phyloP scores from a whole-genome alignment of 2,329 filamentous ascomycete species.

The Didymella segeticola region DNA sequence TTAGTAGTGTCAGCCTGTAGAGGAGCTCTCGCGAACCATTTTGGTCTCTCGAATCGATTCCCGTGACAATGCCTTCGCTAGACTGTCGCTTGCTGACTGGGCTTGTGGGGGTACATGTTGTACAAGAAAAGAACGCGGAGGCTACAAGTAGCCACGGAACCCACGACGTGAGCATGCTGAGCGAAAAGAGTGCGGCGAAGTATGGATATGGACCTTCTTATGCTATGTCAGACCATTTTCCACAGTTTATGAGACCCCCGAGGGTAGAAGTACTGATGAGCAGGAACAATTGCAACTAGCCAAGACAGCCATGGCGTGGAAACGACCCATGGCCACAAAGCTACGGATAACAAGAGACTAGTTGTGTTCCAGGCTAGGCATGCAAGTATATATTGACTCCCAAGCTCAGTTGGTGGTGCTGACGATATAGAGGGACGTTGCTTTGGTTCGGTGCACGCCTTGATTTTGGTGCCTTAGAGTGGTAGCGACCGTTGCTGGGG shows the following conservation, averaged over 20 bases:
- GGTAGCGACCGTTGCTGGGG: conserved; percentile 8
- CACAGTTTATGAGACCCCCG: background rate
- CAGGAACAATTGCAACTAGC: background rate
- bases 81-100: conserved; percentile 5
- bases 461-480: background rate
- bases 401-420: background rate
- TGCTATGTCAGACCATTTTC: background rate
- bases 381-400: background rate
- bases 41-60: conserved; percentile 28
- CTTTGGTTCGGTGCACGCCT: background rate
- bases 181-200: background rate
- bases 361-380: background rate
- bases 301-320: background rate
- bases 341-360: no score
- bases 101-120: conserved; percentile 11
- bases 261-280: background rate
- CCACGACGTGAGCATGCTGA: conserved; percentile 18
- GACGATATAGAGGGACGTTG: conserved; percentile 6
- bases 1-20: conserved; percentile 20
- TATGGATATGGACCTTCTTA: background rate
- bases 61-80: conserved; percentile 23
- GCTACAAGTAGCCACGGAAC: background rate
- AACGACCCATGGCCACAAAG: background rate
- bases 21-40: conserved; percentile 10
- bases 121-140: conserved; percentile 10